Conservation (phyloP, 371 early-diverging fungal genomes). For the Rhizopus sp. region DNA sequence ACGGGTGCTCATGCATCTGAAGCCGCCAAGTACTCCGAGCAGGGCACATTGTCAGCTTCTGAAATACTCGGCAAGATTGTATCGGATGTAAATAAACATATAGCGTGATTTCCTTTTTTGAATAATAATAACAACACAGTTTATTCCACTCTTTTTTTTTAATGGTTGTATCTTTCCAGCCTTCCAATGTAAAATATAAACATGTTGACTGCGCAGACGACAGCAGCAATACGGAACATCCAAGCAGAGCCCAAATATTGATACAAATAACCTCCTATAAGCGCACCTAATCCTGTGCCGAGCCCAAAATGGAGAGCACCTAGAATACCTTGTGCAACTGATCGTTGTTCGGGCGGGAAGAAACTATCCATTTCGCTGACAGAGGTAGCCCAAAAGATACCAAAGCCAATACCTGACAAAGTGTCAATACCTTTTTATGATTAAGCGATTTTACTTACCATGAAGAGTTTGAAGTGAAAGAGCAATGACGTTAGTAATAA, state of each 20-base stretch:
- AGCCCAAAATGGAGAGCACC: slow-evolving; percentile 33
- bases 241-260: slow-evolving; percentile 27
- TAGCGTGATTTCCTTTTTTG: background rate
- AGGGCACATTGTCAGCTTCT: slow-evolving; percentile 33
- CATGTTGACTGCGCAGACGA: slow-evolving; percentile 17
- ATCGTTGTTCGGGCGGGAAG: slow-evolving; percentile 36
- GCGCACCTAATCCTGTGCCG: slow-evolving; percentile 31
- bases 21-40: slow-evolving; percentile 37
- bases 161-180: slow-evolving; percentile 13
- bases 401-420: slow-evolving; percentile 23
- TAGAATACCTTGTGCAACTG: slow-evolving; percentile 34
- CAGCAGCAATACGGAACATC: slow-evolving; percentile 26
- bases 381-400: slow-evolving; percentile 40
- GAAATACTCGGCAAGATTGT: slow-evolving; percentile 35
- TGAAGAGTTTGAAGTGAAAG: slow-evolving; percentile 42
- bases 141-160: background rate
- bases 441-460: slow-evolving; percentile 21
- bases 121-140: background rate
- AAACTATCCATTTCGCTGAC: slow-evolving; percentile 36
- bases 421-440: background rate
- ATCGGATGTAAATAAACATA: background rate
- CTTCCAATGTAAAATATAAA: slow-evolving; percentile 13
- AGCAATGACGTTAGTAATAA: slow-evolving; percentile 37
- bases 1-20: slow-evolving; percentile 27
- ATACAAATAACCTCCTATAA: slow-evolving; percentile 31